Conservation (phyloP, 2,329 filamentous ascomycete genomes). For the Sclerotiophoma versabilis region DNA sequence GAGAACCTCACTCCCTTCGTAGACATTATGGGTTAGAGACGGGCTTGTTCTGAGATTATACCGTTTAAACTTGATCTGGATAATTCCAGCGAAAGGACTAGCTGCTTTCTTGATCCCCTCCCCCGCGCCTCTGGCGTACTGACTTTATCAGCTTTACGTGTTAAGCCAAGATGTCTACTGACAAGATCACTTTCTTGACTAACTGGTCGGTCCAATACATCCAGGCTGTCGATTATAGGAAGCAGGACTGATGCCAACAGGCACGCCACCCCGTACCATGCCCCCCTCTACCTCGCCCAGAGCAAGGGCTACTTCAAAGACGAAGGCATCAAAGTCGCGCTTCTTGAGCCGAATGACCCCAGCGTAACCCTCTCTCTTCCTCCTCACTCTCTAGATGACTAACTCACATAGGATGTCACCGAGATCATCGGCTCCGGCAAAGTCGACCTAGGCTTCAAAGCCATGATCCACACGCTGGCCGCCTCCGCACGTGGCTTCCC, state of each 20-base stretch:
- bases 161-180: constrained; percentile 72
- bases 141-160: constrained; percentile 51
- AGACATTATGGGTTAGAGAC: constrained; percentile 77
- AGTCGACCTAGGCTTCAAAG: constrained; percentile 81
- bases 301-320: constrained; percentile 77
- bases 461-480: constrained; percentile 83
- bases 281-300: constrained; percentile 78
- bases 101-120: constrained; percentile 67
- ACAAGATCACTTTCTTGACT: constrained; percentile 85
- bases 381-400: constrained; percentile 3
- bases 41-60: constrained; percentile 78
- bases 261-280: constrained; percentile 84
- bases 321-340: constrained; percentile 77
- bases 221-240: background rate
- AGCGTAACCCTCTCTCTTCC: constrained; percentile 56
- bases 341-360: constrained; percentile 80
- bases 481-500: constrained; percentile 79
- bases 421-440: constrained; percentile 80
- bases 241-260: constrained; percentile 52
- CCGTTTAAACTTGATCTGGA: constrained; percentile 97
- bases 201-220: constrained; percentile 69
- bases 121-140: constrained; percentile 37
- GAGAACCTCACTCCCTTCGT: constrained; percentile 76
- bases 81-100: constrained; percentile 99
- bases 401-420: constrained; percentile 68